A percentile compares a stretch with the other conserved stretches of the same genome.
phyloP scores from a whole-genome alignment of 2,329 filamentous ascomycete genomes.

The Aspergillus novoparasiticus region DNA sequence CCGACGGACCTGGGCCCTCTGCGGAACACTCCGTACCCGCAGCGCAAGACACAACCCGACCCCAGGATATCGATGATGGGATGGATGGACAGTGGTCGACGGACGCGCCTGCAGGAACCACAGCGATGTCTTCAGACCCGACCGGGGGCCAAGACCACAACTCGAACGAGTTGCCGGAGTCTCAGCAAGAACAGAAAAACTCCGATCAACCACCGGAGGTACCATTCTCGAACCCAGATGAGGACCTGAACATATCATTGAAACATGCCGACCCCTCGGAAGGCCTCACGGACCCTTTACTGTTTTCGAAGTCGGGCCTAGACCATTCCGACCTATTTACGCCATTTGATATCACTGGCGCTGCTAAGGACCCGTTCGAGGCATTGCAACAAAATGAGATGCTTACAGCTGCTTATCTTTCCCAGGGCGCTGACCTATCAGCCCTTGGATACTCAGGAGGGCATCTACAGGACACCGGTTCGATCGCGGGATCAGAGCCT shows the following conservation, averaged over 20 bases:
- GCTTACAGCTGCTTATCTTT: slow-evolving; percentile 41
- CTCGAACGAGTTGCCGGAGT: slow-evolving; percentile 5
- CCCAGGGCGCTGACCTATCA: slow-evolving; percentile 38
- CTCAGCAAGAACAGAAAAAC: slow-evolving; percentile 17
- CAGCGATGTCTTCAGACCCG: slow-evolving; percentile 11
- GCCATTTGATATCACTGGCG: slow-evolving; percentile 36
- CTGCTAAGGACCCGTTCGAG: slow-evolving; percentile 38
- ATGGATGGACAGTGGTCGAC: slow-evolving; percentile 17
- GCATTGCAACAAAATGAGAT: slow-evolving; percentile 44
- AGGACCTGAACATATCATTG: slow-evolving; percentile 5
- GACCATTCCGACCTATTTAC: slow-evolving; percentile 39
- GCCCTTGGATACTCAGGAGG: slow-evolving; percentile 35
- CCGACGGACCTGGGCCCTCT: slow-evolving; percentile 15
- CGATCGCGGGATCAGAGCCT: slow-evolving; percentile 45
- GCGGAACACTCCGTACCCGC: slow-evolving; percentile 12
- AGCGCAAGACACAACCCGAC: slow-evolving; percentile 7
- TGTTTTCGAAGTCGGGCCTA: slow-evolving; percentile 33
- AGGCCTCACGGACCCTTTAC: slow-evolving; percentile 36
- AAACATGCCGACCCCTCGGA: slow-evolving; percentile 29
- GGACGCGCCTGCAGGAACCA: slow-evolving; percentile 11
- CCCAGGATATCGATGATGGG: slow-evolving; percentile 9
- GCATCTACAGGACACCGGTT: slow-evolving; percentile 35
- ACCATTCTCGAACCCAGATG: slow-evolving; percentile 15
- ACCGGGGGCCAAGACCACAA: slow-evolving; percentile 15
- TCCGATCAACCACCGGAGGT: slow-evolving; percentile 14